A percentile compares a stretch with the other conserved stretches of the same genome.
phyloP scores from a whole-genome alignment of 1,139 yeast genomes.

The Saccharomycopsis crataegensis region DNA sequence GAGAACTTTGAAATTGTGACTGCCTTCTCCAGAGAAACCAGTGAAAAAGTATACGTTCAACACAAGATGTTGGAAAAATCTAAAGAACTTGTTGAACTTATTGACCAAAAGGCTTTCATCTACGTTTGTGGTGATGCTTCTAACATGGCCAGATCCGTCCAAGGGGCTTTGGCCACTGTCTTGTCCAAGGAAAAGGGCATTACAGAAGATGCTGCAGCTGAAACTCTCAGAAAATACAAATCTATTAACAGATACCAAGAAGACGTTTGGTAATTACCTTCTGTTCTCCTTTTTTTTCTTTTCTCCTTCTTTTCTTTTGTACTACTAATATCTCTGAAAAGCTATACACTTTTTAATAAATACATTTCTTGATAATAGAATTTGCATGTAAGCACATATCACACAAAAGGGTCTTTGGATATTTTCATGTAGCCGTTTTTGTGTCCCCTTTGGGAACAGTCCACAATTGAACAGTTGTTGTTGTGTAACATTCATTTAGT shows the following conservation, averaged over 20 bases:
- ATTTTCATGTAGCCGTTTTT: too few species aligned
- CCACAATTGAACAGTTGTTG: too few species aligned
- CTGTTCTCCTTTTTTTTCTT: background rate
- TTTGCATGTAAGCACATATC: too few species aligned
- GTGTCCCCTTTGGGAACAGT: too few species aligned
- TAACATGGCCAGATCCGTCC: slow-evolving; percentile 96
- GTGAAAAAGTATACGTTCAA: slow-evolving; percentile 79
- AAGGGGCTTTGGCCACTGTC: slow-evolving; percentile 57
- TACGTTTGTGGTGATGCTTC: slow-evolving; percentile 98
- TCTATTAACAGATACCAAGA: slow-evolving; percentile 89
- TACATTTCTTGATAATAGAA: too few species aligned
- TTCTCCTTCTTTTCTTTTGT: background rate
- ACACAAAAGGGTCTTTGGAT: too few species aligned
- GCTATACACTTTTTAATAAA: too few species aligned
- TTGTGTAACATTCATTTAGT: too few species aligned
- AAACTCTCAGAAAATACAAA: slow-evolving; percentile 71
- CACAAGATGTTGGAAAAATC: slow-evolving; percentile 57
- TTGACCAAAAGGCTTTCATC: slow-evolving; percentile 61
- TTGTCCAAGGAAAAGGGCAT: slow-evolving; percentile 53
- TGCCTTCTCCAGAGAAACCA: slow-evolving; percentile 81
- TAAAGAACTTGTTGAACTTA: slow-evolving; percentile 48
- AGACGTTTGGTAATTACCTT: slow-evolving; percentile 59
- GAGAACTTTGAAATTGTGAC: slow-evolving; percentile 54
- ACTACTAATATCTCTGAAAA: background rate
- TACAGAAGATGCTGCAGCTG: slow-evolving; percentile 58